Evolutionary conservation across 192 early-diverging fungal genomes (phyloP).

Genomic region (Backusella parvicylindrica): DNA sequence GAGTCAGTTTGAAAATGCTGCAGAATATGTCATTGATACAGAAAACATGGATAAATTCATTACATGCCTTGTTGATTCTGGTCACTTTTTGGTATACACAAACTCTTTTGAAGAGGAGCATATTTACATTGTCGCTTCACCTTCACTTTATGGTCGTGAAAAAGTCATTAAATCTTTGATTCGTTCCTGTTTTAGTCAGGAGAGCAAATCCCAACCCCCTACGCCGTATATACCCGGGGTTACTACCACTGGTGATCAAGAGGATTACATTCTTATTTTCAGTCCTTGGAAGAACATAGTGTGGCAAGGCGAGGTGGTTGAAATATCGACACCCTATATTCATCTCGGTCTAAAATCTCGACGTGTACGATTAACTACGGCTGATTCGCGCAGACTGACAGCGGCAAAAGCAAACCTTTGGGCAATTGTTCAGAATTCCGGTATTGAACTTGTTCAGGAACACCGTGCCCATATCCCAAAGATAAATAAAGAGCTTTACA

Average conservation of each 20-base stretch:
- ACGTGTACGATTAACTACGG: conserved; percentile 56
- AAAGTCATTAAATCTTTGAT: conserved; percentile 21
- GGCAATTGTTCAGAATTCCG: conserved; percentile 40
- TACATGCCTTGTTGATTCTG: conserved; percentile 58
- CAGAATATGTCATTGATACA: conserved; percentile 71
- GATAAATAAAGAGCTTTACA: conserved; percentile 56
- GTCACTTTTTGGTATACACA: conserved; percentile 74
- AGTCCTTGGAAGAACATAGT: conserved; percentile 54
- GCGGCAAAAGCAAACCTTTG: conserved; percentile 49
- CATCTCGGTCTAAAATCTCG: conserved; percentile 48
- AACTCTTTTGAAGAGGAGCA: conserved; percentile 65
- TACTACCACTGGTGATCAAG: background rate
- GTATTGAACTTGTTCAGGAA: conserved; percentile 46
- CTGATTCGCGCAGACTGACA: conserved; percentile 36
- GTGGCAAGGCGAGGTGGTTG: conserved; percentile 51
- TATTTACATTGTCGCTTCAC: conserved; percentile 74
- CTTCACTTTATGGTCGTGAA: conserved; percentile 26
- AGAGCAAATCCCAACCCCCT: background rate
- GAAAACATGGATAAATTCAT: conserved; percentile 53
- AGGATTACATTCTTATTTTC: conserved; percentile 59
- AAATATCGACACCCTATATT: conserved; percentile 33
- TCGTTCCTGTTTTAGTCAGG: conserved; percentile 24
- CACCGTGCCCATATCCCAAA: conserved; percentile 53
- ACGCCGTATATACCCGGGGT: background rate
- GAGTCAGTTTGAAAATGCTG: conserved; percentile 63